Conservation (phyloP, 1,284 basidiomycete genomes). For the Vanrija sp. region DNA sequence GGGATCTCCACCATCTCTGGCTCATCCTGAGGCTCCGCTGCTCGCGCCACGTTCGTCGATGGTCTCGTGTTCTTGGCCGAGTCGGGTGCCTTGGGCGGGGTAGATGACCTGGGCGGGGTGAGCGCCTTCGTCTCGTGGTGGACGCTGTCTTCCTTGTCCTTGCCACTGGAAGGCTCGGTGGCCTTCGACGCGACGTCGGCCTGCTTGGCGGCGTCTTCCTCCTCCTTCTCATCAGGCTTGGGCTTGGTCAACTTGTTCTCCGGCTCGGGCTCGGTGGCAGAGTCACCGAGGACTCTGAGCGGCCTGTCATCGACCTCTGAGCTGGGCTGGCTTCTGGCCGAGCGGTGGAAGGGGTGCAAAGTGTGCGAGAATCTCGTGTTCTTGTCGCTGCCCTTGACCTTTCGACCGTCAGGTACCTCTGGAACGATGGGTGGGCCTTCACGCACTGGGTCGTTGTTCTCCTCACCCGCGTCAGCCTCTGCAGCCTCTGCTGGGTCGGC, state of each 20-base stretch:
- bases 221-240: no score
- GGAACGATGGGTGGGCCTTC: slow-evolving; percentile 16
- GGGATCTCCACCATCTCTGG: slow-evolving; percentile 3
- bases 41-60: background rate
- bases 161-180: background rate
- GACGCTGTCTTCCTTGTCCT: background rate
- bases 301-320: background rate
- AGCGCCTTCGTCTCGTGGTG: background rate
- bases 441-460: background rate
- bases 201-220: no score
- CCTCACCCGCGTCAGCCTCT: background rate
- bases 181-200: background rate
- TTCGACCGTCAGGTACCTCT: slow-evolving; percentile 1
- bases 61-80: no score
- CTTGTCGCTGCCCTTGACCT: slow-evolving; percentile 14
- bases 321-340: no score
- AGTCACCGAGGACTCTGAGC: no score
- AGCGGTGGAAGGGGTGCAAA: slow-evolving; percentile 4
- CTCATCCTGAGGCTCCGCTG: no score
- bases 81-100: no score
- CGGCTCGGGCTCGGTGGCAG: no score
- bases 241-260: no score
- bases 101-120: background rate
- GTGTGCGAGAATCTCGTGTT: slow-evolving; percentile 32
- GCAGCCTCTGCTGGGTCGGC: background rate